Evolutionary conservation across 192 early-diverging fungal species (phyloP).

Genomic region (Gonapodya sp.): DNA sequence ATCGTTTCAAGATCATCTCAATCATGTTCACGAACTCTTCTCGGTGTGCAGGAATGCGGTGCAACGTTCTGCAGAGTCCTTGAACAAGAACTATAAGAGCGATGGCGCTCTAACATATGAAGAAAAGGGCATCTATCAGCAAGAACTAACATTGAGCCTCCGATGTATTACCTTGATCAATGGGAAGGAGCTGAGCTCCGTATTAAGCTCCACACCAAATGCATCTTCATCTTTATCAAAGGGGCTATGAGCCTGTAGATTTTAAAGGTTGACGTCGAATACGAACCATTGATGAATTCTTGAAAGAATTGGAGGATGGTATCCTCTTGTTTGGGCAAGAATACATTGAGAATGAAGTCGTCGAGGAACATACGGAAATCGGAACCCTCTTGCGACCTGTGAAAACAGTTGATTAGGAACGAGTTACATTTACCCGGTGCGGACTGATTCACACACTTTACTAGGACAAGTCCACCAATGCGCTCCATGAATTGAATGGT

Average conservation of each 20-base stretch:
- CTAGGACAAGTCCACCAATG: conserved; percentile 40
- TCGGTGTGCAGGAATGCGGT: conserved; percentile 54
- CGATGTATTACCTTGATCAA: conserved; percentile 48
- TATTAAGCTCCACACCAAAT: conserved; percentile 40
- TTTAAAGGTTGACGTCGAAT: not conserved
- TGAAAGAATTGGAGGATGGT: conserved; percentile 65
- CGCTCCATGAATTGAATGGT: conserved; percentile 50
- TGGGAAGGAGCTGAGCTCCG: conserved; percentile 48
- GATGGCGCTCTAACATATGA: conserved; percentile 44
- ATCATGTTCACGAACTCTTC: conserved; percentile 62
- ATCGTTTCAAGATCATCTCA: conserved; percentile 52
- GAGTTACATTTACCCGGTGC: conserved; percentile 11
- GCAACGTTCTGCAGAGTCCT: conserved; percentile 50
- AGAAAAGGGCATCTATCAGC: conserved; percentile 7
- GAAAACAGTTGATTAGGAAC: not conserved
- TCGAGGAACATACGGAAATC: conserved; percentile 58
- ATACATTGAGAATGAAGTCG: conserved; percentile 70
- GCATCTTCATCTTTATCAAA: conserved; percentile 26
- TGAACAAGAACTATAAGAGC: conserved; percentile 50
- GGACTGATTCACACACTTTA: conserved; percentile 26
- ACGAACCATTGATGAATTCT: conserved; percentile 47
- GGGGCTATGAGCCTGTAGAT: too few species aligned
- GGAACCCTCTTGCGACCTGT: conserved; percentile 22
- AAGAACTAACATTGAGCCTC: not conserved
- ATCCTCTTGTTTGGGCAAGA: conserved; percentile 77